Evolutionary conservation across 495 filamentous ascomycete species (phyloP).

Genomic region (Echria macrotheca): DNA sequence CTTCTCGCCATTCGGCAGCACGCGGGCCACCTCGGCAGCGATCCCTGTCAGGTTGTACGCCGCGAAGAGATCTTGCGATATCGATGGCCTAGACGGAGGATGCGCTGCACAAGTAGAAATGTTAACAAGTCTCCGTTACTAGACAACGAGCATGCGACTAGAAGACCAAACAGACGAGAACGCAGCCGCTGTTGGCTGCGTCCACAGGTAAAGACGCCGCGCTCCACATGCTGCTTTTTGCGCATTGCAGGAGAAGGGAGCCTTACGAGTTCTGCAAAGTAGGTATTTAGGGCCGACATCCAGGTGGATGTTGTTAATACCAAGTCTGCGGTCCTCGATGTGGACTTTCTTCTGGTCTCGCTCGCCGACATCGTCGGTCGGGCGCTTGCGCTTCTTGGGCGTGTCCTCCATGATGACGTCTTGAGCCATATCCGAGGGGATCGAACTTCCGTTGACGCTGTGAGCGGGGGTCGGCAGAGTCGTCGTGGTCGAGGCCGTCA

Average conservation of each 20-base stretch:
- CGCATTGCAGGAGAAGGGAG: conserved; percentile 36
- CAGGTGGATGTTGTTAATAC: conserved; percentile 50
- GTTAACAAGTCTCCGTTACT: conserved; percentile 43
- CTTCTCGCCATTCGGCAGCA: conserved; percentile 50
- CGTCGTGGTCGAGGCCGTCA: conserved; percentile 38
- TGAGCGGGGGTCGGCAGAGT: conserved; percentile 49
- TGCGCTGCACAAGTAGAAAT: conserved; percentile 41
- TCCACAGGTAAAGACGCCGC: no score
- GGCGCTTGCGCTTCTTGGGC: conserved; percentile 51
- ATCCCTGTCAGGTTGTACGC: conserved; percentile 43
- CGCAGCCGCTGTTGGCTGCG: no score
- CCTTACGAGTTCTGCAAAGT: conserved; percentile 57
- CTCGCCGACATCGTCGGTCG: conserved; percentile 40
- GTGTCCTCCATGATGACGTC: conserved; percentile 40
- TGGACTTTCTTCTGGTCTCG: conserved; percentile 52
- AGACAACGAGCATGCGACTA: conserved; percentile 6
- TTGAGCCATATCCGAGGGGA: conserved; percentile 34
- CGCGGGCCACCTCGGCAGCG: conserved; percentile 48
- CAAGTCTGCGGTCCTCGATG: conserved; percentile 46
- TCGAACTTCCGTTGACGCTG: conserved; percentile 52
- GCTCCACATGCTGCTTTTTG: background rate
- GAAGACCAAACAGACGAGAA: background rate
- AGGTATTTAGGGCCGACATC: conserved; percentile 55
- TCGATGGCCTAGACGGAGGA: conserved; percentile 30
- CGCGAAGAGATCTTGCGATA: conserved; percentile 49